Conservation (phyloP, 2,329 filamentous ascomycete genomes). For the Boeremia lycopersici region DNA sequence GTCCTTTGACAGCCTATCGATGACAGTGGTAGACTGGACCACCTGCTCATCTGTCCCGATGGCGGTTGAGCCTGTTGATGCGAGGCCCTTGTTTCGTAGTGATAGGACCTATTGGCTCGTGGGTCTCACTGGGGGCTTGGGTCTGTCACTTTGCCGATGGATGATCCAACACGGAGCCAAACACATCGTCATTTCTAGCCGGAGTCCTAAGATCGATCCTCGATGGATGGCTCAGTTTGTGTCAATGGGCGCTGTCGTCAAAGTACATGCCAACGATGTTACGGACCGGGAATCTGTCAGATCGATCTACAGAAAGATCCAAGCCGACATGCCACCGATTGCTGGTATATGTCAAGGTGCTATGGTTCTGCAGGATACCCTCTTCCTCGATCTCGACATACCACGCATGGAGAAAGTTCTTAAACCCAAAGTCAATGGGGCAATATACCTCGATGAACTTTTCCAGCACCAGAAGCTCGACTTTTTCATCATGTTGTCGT, state of each 20-base stretch:
- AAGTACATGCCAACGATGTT: constrained; percentile 5
- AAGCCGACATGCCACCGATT: constrained; percentile 9
- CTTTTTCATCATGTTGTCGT: constrained; percentile 36
- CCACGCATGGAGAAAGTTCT: constrained; percentile 11
- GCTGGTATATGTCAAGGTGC: constrained; percentile 30
- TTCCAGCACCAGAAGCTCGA: constrained; percentile 24
- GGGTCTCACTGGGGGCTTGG: constrained; percentile 30
- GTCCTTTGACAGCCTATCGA: not conserved
- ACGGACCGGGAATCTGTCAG: not conserved
- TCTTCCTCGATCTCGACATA: constrained; percentile 16
- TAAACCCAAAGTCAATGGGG: constrained; percentile 26
- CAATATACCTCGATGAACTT: constrained; percentile 20
- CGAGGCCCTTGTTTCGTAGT: not conserved
- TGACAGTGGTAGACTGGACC: not conserved
- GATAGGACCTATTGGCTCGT: constrained; percentile 28
- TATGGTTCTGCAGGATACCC: constrained; percentile 27
- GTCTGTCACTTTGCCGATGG: constrained; percentile 24
- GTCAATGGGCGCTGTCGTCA: constrained; percentile 2
- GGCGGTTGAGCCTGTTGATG: not conserved
- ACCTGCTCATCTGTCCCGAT: not conserved
- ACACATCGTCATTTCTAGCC: constrained; percentile 46
- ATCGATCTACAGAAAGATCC: not conserved
- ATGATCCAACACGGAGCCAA: constrained; percentile 32
- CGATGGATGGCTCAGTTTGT: constrained; percentile 7
- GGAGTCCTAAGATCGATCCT: constrained; percentile 46